These are phyloP conservation scores for Tolypocladium capitatum DNA, from an alignment of 2,329 filamentous ascomycete species.

Conservation along the genomic window DNA sequence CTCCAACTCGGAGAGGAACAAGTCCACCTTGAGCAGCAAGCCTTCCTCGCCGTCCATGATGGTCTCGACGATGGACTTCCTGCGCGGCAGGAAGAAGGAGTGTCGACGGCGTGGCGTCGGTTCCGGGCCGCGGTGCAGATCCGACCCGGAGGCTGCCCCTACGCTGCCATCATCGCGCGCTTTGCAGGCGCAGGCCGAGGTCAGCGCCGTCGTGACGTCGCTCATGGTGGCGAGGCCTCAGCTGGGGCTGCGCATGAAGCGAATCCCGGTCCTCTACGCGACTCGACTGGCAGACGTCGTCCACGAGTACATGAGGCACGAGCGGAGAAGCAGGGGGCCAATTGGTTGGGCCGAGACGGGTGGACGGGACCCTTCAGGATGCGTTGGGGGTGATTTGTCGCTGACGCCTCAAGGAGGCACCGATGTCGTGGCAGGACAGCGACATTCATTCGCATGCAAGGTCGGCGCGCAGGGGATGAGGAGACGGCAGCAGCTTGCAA, in stretches of 20 bases:
- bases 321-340: background rate
- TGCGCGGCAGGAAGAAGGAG: constrained; percentile 43
- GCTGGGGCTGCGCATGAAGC: background rate
- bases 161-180: constrained; percentile 14
- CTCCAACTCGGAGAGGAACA: constrained; percentile 77
- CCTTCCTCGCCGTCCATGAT: constrained; percentile 51
- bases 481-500: background rate
- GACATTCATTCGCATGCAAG: too few relatives aligned
- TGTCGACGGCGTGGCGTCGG: constrained; percentile 34
- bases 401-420: background rate
- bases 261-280: background rate
- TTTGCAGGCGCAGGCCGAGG: constrained; percentile 22
- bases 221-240: constrained; percentile 17
- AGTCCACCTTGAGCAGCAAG: constrained; percentile 53
- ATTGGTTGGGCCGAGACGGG: constrained; percentile 1
- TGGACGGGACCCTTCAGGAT: background rate
- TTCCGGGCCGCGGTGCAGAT: constrained; percentile 16
- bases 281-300: background rate
- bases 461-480: background rate
- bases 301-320: constrained; percentile 1
- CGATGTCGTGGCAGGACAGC: background rate
- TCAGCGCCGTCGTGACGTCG: constrained; percentile 24
- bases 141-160: constrained; percentile 27
- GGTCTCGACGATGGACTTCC: constrained; percentile 45
- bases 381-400: background rate